A percentile compares a stretch with the other conserved stretches of the same genome.
These are phyloP conservation scores for Pseudogymnoascus sp. DNA, from an alignment of 2,329 filamentous ascomycete genomes.

Conservation along the genomic window DNA sequence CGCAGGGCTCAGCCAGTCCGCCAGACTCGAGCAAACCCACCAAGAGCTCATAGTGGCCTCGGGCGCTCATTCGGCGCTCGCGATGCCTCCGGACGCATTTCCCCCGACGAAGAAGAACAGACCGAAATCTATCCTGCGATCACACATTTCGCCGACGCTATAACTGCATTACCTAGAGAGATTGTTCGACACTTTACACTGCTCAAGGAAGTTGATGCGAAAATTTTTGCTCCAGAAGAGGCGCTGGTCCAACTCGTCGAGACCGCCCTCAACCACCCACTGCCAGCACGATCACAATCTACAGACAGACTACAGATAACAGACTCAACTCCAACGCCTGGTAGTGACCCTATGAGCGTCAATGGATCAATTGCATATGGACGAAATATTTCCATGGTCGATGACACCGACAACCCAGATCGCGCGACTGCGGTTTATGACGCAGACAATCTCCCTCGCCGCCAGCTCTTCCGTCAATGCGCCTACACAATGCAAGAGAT, in stretches of 20 bases:
- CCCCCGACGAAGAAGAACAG: conserved; percentile 40
- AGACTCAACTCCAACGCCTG: conserved; percentile 21
- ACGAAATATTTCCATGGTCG: conserved; percentile 18
- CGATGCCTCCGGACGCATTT: conserved; percentile 39
- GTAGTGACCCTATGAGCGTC: conserved; percentile 22
- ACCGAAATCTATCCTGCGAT: conserved; percentile 61
- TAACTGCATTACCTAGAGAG: conserved; percentile 87
- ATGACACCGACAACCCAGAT: conserved; percentile 35
- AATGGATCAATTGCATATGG: conserved; percentile 26
- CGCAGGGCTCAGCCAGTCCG: conserved; percentile 56
- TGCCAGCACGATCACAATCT: conserved; percentile 36
- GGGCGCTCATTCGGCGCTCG: conserved; percentile 35
- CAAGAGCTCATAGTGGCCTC: conserved; percentile 43
- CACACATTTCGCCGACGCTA: conserved; percentile 78
- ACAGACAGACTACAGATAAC: conserved; percentile 24
- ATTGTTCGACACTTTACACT: conserved; percentile 92
- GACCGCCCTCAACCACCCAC: conserved; percentile 46
- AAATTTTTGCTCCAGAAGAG: conserved; percentile 83
- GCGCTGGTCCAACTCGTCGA: conserved; percentile 68
- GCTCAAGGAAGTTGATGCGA: conserved; percentile 95
- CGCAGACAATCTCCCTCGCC: conserved; percentile 52
- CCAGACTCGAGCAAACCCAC: conserved; percentile 57
- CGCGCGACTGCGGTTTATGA: conserved; percentile 41
- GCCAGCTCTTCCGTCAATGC: conserved; percentile 69
- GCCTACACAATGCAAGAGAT: conserved; percentile 74